phyloP scores from a whole-genome alignment of 305 asterid species.

The Fraxinus dipetala region DNA sequence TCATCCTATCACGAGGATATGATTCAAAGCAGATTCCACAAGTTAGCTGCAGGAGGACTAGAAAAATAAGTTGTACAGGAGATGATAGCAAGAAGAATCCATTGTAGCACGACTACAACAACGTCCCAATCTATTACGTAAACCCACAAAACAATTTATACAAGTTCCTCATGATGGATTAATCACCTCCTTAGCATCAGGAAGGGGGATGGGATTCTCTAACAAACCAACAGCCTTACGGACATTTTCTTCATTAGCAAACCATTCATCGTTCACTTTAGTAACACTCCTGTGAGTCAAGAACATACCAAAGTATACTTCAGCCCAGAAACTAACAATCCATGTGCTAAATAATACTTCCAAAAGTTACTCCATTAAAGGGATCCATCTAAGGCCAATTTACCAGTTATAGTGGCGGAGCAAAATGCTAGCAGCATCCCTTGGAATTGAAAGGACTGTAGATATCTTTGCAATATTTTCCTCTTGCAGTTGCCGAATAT shows the following conservation, averaged over 20 bases:
- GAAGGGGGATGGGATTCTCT: conserved; percentile 57
- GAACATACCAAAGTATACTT: conserved; percentile 28
- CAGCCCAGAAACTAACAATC: conserved; percentile 21
- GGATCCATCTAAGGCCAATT: conserved; percentile 19
- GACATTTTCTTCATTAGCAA: conserved; percentile 78
- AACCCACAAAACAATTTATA: conserved; percentile 14
- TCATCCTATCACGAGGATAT: conserved; percentile 57
- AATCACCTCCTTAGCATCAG: conserved; percentile 71
- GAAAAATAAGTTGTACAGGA: conserved; percentile 20
- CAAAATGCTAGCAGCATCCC: conserved; percentile 79
- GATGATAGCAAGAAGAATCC: conserved; percentile 9
- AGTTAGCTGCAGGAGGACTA: conserved; percentile 57
- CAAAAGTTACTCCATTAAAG: conserved; percentile 10
- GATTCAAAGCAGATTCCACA: conserved; percentile 95
- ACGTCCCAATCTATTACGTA: conserved; percentile 12
- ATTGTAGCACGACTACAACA: neutral
- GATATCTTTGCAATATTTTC: conserved; percentile 71
- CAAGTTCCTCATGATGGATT: conserved; percentile 19
- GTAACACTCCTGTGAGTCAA: conserved; percentile 81
- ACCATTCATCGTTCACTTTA: conserved; percentile 88
- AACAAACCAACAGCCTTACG: conserved; percentile 69
- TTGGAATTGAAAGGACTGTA: conserved; percentile 77
- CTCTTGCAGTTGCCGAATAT: conserved; percentile 73
- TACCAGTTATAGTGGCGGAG: conserved; percentile 94
- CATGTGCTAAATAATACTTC: conserved; percentile 1